These are phyloP conservation scores for Gossypium longicalyx DNA, from an alignment of 345 rosid genomes.

Conservation along the genomic window DNA sequence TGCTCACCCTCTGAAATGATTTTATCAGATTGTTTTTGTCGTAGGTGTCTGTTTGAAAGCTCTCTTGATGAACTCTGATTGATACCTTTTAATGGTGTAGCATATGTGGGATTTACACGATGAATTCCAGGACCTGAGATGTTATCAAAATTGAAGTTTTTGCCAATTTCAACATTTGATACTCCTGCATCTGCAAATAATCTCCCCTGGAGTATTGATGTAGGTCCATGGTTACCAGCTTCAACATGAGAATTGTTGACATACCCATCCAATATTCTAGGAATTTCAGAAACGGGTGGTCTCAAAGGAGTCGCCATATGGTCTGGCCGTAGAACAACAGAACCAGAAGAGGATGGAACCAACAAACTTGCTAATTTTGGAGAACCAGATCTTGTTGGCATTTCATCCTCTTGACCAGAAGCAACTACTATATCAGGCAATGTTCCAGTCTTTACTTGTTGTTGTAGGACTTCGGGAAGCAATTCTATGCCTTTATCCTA, in stretches of 20 bases:
- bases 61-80: slow-evolving; percentile 24
- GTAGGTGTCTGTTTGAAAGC: slow-evolving; percentile 30
- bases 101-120: slow-evolving; percentile 13
- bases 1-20: slow-evolving; percentile 39
- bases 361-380: slow-evolving; percentile 31
- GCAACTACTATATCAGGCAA: slow-evolving; percentile 28
- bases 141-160: slow-evolving; percentile 40
- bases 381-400: slow-evolving; percentile 33
- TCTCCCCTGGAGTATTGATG: slow-evolving; percentile 42
- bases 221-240: slow-evolving; percentile 21
- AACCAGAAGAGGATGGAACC: slow-evolving; percentile 30
- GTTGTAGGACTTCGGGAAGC: slow-evolving; percentile 71
- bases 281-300: slow-evolving; percentile 38
- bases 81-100: slow-evolving; percentile 41
- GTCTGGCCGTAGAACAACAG: slow-evolving; percentile 34
- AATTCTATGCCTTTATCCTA: slow-evolving; percentile 64
- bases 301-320: slow-evolving; percentile 18
- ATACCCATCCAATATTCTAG: slow-evolving; percentile 28
- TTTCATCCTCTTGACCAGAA: slow-evolving; percentile 41
- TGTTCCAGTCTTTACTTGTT: slow-evolving; percentile 51
- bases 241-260: slow-evolving; percentile 24
- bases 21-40: slow-evolving; percentile 29
- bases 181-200: slow-evolving; percentile 40
- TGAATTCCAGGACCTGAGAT: slow-evolving; percentile 32
- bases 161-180: slow-evolving; percentile 31